Percentiles rank a stretch among this genome's conserved stretches.
Conservation (phyloP, 1,284 basidiomycete species). For the Exobasidium cylindrosporum region DNA sequence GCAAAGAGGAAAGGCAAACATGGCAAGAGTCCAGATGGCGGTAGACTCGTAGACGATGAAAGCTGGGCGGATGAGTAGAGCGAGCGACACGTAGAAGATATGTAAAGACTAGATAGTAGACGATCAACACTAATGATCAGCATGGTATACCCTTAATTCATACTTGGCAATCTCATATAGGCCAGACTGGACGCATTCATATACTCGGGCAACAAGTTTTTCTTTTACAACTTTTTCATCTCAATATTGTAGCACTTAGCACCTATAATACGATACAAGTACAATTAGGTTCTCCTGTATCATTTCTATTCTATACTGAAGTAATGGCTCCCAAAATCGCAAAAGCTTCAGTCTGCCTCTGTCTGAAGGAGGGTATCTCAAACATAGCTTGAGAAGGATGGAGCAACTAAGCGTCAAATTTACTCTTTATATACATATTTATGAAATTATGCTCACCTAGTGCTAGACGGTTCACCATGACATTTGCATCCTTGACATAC, state of each 20-base stretch:
- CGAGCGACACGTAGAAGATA: too few species aligned
- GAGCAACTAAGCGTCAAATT: too few species aligned
- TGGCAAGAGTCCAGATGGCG: conserved; percentile 4
- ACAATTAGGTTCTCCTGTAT: neutral
- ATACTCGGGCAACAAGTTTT: too few species aligned
- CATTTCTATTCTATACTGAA: neutral
- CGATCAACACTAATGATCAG: too few species aligned
- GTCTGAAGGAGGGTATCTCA: conserved; percentile 6
- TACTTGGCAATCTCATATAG: too few species aligned
- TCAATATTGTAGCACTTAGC: too few species aligned
- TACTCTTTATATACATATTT: too few species aligned
- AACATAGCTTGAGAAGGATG: conserved; percentile 12
- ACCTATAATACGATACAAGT: too few species aligned
- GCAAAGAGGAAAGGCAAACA: conserved; percentile 13
- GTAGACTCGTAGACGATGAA: conserved; percentile 17
- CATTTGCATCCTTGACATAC: neutral
- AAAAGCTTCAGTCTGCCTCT: conserved; percentile 8
- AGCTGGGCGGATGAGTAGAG: conserved; percentile 13
- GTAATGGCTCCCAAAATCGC: conserved; percentile 7
- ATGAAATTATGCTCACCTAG: conserved; percentile 1
- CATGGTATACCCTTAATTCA: too few species aligned
- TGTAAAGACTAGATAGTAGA: too few species aligned
- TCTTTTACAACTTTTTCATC: too few species aligned
- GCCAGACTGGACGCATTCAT: too few species aligned
- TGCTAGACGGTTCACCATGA: conserved; percentile 6